Base-by-base conservation (phyloP, 176 grass and related monocot genomes). In the Tuctoria greenei region DNA sequence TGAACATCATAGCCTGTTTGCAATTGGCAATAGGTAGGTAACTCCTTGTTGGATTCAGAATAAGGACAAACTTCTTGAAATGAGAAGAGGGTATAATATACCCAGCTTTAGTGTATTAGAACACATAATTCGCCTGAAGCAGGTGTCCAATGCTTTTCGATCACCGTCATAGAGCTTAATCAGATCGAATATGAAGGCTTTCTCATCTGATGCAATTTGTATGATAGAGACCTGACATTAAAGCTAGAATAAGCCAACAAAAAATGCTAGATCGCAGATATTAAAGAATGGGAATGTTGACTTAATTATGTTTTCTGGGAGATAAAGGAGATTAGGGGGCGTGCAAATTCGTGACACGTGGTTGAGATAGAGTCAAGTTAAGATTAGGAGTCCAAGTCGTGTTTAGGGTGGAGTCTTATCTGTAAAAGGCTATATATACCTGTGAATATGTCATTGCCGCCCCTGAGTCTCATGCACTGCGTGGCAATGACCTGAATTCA, bases 121-220 rank as follows among this genome's bases (percentile, higher is more conserved):
- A 83, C 91, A 91, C 61, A 97, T 87, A 69, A 97, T 93, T 74
- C 88, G 84, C 75, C 83, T 93, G 78, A 97, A 91, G 71, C 94
- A 93, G 40, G 43, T 69, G 76, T 93, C 82, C 78, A 97, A 82
- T 78, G 71, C 62, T 81, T 84, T 79, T 20, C 78, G 81, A 9
- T 93, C 88, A 87, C 91, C 84, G 80, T 91, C 81, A 58, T 93
- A 97, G 40, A 97, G 79, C 72, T 93, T 97, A 75, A 97, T 97
- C 79, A 97, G 81, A 90, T 97, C 95, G 81, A 97, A 97, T 61
- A 97, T 97, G 64, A 93, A 97, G 14, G 88, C 95, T 86, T 73
- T 78, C 67, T 89, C 91, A 78, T 97, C 88, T 88, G 95, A 97
- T 38, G 95, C 88, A 52, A 97, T 93, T 91, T 97, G 95, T 72